Conservation (phyloP, 2,329 filamentous ascomycete species). For the Talaromyces sp. region DNA sequence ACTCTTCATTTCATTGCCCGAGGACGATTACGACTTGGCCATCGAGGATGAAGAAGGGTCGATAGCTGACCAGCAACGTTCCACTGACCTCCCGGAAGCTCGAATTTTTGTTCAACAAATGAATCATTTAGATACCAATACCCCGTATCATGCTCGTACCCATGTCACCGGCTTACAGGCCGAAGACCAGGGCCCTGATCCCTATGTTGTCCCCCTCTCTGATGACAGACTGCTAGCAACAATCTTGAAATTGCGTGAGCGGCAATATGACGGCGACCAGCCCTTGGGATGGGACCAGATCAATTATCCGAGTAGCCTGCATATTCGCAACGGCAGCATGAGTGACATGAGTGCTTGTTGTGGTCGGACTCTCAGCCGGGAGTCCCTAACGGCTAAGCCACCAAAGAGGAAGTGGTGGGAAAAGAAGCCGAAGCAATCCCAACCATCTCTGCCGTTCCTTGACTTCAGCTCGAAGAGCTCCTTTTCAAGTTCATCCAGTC, state of each 20-base stretch:
- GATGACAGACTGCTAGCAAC: slow-evolving; percentile 69
- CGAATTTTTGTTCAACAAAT: slow-evolving; percentile 31
- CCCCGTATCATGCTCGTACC: slow-evolving; percentile 24
- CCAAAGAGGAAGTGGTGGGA: slow-evolving; percentile 11
- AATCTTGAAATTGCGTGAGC: slow-evolving; percentile 63
- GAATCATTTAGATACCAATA: slow-evolving; percentile 23
- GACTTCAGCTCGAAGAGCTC: slow-evolving; percentile 21
- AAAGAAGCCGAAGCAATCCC: slow-evolving; percentile 1
- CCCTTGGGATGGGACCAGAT: slow-evolving; percentile 8
- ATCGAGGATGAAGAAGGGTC: slow-evolving; percentile 25
- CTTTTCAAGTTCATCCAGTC: slow-evolving; percentile 21
- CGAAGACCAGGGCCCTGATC: slow-evolving; percentile 46
- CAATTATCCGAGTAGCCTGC: slow-evolving; percentile 11
- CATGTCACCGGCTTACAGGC: slow-evolving; percentile 26
- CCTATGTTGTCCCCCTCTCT: slow-evolving; percentile 61
- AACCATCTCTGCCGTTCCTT: slow-evolving; percentile 11
- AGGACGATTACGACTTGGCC: slow-evolving; percentile 23
- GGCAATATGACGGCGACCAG: slow-evolving; percentile 17
- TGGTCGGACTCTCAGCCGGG: slow-evolving; percentile 23
- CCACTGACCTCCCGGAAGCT: slow-evolving; percentile 25
- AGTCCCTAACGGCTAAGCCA: slow-evolving; percentile 21
- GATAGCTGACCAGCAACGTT: slow-evolving; percentile 17
- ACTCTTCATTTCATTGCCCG: slow-evolving; percentile 27
- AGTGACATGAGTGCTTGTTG: slow-evolving; percentile 25
- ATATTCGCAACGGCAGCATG: slow-evolving; percentile 26